phyloP scores from a whole-genome alignment of 768 basidiomycete genomes.

The Tricholoma sp. region DNA sequence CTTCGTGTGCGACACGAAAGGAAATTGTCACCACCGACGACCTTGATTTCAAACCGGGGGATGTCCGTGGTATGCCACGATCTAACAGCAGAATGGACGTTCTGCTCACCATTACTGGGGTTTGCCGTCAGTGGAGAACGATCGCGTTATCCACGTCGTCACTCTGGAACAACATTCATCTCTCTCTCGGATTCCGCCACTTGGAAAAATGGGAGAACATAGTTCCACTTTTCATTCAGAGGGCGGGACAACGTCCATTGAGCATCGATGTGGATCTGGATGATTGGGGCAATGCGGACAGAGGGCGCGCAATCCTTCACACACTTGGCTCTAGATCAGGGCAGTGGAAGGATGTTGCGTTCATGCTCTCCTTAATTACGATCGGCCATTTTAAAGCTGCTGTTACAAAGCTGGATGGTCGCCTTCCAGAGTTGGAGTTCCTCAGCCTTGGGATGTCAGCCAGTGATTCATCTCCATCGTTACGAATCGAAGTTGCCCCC shows the following conservation, averaged over 20 bases:
- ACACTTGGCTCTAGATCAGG: neutral
- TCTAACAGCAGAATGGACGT: neutral
- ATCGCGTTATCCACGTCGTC: neutral
- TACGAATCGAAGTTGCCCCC: neutral
- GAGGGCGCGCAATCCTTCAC: neutral
- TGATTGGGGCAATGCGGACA: neutral
- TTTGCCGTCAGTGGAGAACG: neutral
- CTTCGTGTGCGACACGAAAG: neutral
- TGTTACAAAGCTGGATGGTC: neutral
- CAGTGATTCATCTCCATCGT: neutral
- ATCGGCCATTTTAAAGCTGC: neutral
- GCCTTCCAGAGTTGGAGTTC: neutral
- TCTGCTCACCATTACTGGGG: neutral
- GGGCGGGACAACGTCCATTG: neutral
- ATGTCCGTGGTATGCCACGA: neutral
- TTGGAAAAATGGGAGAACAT: neutral
- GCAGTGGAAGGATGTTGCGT: neutral
- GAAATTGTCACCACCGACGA: neutral
- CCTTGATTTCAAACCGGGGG: neutral
- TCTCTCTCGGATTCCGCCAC: neutral
- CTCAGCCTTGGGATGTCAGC: neutral
- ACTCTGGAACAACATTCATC: neutral
- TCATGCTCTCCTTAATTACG: neutral
- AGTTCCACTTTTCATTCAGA: neutral
- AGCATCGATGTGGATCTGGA: neutral